phyloP scores from a whole-genome alignment of 331 rosid genomes.

The Rosa hybrid region DNA sequence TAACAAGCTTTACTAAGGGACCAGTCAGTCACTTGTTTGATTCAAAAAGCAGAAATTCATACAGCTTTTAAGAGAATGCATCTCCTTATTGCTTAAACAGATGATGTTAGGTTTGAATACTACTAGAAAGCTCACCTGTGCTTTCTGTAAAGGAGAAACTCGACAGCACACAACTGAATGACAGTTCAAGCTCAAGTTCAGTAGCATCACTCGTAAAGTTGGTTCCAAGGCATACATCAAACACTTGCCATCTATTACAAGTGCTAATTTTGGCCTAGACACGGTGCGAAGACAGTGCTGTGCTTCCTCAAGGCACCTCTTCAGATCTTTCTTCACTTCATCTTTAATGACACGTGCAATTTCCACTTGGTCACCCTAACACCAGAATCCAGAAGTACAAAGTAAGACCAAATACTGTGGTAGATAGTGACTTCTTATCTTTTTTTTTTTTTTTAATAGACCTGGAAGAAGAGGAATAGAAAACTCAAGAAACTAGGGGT shows the following conservation, averaged over 20 bases:
- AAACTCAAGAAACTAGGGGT: not conserved
- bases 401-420: not conserved
- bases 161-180: conserved; percentile 97
- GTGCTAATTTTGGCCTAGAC: conserved; percentile 82
- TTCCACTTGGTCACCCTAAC: conserved; percentile 94
- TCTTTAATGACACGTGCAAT: conserved; percentile 84
- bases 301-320: conserved; percentile 78
- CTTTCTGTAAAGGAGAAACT: conserved; percentile 98
- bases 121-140: conserved; percentile 66
- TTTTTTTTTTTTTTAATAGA: not conserved
- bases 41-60: not conserved
- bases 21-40: not conserved
- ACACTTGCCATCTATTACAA: conserved; percentile 96
- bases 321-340: conserved; percentile 72
- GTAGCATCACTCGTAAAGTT: conserved; percentile 78
- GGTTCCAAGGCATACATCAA: conserved; percentile 98
- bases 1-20: not conserved
- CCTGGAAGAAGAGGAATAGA: not conserved
- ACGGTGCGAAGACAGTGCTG: conserved; percentile 49
- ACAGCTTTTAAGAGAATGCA: not conserved
- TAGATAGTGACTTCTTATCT: not conserved
- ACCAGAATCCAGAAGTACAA: conserved; percentile 16
- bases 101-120: conserved; percentile 10
- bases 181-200: conserved; percentile 91
- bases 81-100: conserved; percentile 8